Evolutionary conservation across 2,329 filamentous ascomycete genomes (phyloP), one percentile per base, ranked within the genome.

Genomic region (Fusarium concolor): DNA sequence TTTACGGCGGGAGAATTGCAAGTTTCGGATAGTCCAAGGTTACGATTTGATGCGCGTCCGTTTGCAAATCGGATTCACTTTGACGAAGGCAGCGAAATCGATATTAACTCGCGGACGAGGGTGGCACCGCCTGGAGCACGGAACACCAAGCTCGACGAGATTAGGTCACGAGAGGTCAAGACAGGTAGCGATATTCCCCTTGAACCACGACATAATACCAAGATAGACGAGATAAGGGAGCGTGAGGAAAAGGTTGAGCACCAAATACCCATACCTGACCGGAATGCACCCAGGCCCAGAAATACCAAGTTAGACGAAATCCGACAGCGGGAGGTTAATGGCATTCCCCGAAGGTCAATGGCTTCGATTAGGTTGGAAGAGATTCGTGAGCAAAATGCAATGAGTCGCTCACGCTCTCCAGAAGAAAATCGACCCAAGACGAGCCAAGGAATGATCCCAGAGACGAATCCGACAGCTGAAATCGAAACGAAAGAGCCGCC

Each of bases 1-100:
- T 87, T 89, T 66, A 88, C 86, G 1, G 86, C 82, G 12, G 81
- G 82, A 41, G 86, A 88, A 59, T 61, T 88, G 38, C 85, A 87
- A 58, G 72, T 85, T 33, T 88, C 86, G 0, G 80, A 84, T 65
- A 88, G 86, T 63, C 86, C 86, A n/a, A 82, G 84, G 31, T 80
- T 88, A 51, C 78, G 75, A 28, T 76, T 81, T 22, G 75, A 69
- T 26, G 75, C 76, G 29, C 75, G 77, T 29, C 80, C 77, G 2
- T 80, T 80, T 56, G 78, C 74, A 12, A 75, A 76, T 47, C 76
- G 78, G 12, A 74, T 78, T 8, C 68, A 72, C 10, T 77, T 78
- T 29, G 73, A 75, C 38, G 75, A 77, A n/a, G 67, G 66, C 0
- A 76, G 74, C 47, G 71, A 75, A 35, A 52, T 78, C 2, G 70